Evolutionary conservation across 371 early-diverging fungal genomes (phyloP).

Genomic region (Mucor piriformis): DNA sequence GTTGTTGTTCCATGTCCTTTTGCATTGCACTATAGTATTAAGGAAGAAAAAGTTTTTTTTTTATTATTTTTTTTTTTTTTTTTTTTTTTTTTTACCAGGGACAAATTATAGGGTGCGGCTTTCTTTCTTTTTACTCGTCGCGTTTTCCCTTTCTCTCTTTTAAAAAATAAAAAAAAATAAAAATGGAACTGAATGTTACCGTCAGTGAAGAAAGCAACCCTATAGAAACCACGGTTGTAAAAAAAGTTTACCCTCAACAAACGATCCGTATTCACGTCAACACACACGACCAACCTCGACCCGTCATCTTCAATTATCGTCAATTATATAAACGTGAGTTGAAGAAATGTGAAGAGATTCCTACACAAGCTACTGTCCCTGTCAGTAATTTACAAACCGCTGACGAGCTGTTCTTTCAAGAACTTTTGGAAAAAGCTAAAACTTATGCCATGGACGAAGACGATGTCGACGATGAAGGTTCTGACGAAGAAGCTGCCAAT

Average conservation of each 20-base stretch:
- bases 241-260: slow-evolving; percentile 25
- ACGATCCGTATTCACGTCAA: slow-evolving; percentile 65
- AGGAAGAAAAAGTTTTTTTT: not conserved
- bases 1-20: not conserved
- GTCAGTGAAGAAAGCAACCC: not conserved
- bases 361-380: not conserved
- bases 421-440: slow-evolving; percentile 24
- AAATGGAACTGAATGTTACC: not conserved
- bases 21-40: not conserved
- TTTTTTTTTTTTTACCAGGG: not conserved
- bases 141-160: not conserved
- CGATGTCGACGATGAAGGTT: slow-evolving; percentile 12
- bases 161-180: not conserved
- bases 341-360: not conserved
- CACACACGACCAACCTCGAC: slow-evolving; percentile 9
- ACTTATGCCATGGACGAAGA: slow-evolving; percentile 18
- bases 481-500: slow-evolving; percentile 4
- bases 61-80: not conserved
- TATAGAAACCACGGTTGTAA: not conserved
- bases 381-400: not conserved
- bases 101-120: too few relatives aligned
- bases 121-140: not conserved
- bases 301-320: slow-evolving; percentile 24
- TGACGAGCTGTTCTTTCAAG: slow-evolving; percentile 23
- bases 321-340: slow-evolving; percentile 24